Evolutionary conservation across 306 rosid genomes (phyloP).

Genomic region (Erythrophleum fordii): DNA sequence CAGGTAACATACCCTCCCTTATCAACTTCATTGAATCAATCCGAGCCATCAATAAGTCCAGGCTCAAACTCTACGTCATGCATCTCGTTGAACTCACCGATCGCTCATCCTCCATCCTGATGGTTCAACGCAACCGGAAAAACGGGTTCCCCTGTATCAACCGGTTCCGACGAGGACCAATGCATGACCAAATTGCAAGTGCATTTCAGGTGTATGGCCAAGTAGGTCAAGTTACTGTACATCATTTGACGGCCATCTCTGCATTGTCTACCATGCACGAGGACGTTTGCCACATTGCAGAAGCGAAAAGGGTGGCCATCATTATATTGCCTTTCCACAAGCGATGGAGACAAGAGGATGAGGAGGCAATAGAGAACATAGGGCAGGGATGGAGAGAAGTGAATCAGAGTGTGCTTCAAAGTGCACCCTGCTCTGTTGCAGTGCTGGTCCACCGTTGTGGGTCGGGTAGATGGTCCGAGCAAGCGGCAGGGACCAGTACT

Average conservation of each 20-base stretch:
- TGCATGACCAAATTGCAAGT: conserved; percentile 36
- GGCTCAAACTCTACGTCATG: conserved; percentile 46
- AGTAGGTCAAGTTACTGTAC: conserved; percentile 32
- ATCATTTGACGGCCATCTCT: conserved; percentile 37
- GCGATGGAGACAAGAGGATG: conserved; percentile 32
- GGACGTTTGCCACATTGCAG: conserved; percentile 50
- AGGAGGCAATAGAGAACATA: conserved; percentile 20
- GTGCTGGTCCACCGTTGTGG: conserved; percentile 39
- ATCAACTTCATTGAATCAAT: conserved; percentile 45
- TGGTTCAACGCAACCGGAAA: conserved; percentile 45
- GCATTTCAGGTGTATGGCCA: conserved; percentile 44
- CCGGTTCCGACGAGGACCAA: conserved; percentile 26
- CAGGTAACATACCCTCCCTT: conserved; percentile 39
- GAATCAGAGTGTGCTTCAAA: conserved; percentile 49
- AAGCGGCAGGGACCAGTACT: neutral
- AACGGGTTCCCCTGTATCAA: conserved; percentile 47
- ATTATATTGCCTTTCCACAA: conserved; percentile 49
- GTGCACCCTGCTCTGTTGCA: conserved; percentile 43
- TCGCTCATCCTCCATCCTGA: conserved; percentile 54
- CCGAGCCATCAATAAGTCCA: conserved; percentile 30
- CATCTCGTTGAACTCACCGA: conserved; percentile 48
- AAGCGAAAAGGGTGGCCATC: conserved; percentile 43
- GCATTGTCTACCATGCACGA: conserved; percentile 48
- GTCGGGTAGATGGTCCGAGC: neutral
- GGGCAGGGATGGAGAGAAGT: conserved; percentile 49